Base-by-base conservation (phyloP, 768 basidiomycete species). In the Boletellus ananiceps region DNA sequence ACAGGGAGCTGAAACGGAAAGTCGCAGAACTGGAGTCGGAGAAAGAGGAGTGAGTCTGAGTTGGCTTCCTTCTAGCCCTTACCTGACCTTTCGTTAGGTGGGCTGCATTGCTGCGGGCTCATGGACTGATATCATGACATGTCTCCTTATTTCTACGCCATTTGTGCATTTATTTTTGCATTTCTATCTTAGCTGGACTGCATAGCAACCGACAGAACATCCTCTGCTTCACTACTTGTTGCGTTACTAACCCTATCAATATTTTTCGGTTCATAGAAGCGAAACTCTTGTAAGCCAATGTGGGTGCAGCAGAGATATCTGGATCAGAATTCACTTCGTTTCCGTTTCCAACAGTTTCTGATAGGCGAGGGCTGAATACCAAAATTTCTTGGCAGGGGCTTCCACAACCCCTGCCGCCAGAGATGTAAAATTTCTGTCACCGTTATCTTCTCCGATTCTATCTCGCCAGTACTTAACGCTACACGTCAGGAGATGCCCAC, bases 1-100 rank as follows among this genome's bases (percentile, higher is more conserved):
- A 16, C 57, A 91, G 89, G 39, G 75, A 82, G 66, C 67, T 92
- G 31, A 88, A 83, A 65, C 79, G 82, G 52, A 81, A 76, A 51
- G 60, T 93, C 44, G 77, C 81, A 36, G 86, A 90, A 65, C 63
- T 76, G 31, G 86, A 91, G 65, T 69, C 83, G 57, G 84, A 92
- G 65, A 79, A 81, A 50, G 86, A 90, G 66, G 86, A 92, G 88
- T 93, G 63, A 58, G 86, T 75, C 12, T 6, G 11, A 18, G 38
- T 29, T 29, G 44, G 35, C 29, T 31, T 23, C 14, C 12, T n/a
- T 36, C 12, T 32, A 5, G 12, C 43, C 27, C 43, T 27, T 7
- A 5, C 18, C 53, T 65, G 34, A 67, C 49, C 11, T 40, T 42
- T 21, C 32, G 53, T 47, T 31, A 90, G 88, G 64, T 89, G 86